Percentiles rank a stretch among this genome's conserved stretches.
These are phyloP conservation scores for Trichoderma gracile DNA, from an alignment of 2,329 filamentous ascomycete genomes.

Conservation along the genomic window DNA sequence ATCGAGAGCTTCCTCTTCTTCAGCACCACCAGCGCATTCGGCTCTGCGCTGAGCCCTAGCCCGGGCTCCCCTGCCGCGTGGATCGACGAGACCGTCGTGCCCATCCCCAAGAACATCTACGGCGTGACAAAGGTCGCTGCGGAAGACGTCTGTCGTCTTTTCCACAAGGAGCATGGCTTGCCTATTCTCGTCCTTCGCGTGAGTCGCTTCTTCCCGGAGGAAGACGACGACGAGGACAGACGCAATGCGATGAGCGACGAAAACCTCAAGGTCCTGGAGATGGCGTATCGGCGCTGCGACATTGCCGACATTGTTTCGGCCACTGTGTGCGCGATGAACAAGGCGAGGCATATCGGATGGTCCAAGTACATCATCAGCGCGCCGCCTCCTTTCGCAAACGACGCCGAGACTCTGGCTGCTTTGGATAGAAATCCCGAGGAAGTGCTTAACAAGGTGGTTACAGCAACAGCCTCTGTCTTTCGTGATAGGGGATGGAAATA, in stretches of 20 bases:
- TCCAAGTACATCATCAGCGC: slow-evolving; percentile 48
- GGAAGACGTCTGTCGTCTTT: slow-evolving; percentile 49
- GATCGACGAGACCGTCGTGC: slow-evolving; percentile 46
- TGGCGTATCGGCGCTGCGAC: slow-evolving; percentile 48
- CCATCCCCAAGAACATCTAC: slow-evolving; percentile 51
- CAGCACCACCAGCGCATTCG: slow-evolving; percentile 50
- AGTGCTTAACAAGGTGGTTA: slow-evolving; percentile 36
- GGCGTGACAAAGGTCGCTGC: slow-evolving; percentile 51
- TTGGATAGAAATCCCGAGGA: slow-evolving; percentile 39
- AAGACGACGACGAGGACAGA: slow-evolving; percentile 47
- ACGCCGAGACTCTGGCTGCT: slow-evolving; percentile 35
- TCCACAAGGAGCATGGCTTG: slow-evolving; percentile 42
- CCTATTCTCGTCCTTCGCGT: slow-evolving; percentile 49
- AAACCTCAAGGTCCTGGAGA: slow-evolving; percentile 52
- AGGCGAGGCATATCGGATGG: slow-evolving; percentile 39
- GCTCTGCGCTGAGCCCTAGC: slow-evolving; percentile 42
- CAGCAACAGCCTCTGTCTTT: slow-evolving; percentile 38
- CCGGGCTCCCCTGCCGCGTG: slow-evolving; percentile 43
- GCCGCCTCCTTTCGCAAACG: slow-evolving; percentile 43
- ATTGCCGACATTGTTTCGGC: slow-evolving; percentile 48
- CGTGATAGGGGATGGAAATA: slow-evolving; percentile 40
- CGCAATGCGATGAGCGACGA: slow-evolving; percentile 41
- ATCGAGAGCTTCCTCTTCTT: slow-evolving; percentile 48
- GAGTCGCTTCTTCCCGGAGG: slow-evolving; percentile 52
- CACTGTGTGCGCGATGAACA: slow-evolving; percentile 42